A percentile compares a stretch with the other conserved stretches of the same genome.
Evolutionary conservation across 352 stramenopile species (phyloP).

Genomic region (Globisporangium irregulare): DNA sequence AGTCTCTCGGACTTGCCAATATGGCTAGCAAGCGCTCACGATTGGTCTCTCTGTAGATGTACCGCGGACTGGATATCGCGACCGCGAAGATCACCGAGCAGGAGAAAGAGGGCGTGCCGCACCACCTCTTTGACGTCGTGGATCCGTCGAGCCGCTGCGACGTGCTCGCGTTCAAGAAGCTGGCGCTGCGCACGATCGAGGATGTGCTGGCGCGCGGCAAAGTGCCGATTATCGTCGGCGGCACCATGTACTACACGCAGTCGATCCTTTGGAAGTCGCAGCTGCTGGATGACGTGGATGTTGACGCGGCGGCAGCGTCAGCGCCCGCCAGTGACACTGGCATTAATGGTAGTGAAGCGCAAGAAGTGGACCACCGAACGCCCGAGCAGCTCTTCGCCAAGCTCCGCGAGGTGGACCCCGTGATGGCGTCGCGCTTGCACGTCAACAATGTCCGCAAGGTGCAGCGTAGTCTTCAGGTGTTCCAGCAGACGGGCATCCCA

Average conservation of each 20-base stretch:
- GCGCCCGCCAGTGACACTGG: not conserved
- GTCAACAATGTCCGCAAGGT: constrained; percentile 87
- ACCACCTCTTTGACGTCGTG: constrained; percentile 88
- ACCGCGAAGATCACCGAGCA: constrained; percentile 86
- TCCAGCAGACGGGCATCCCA: constrained; percentile 68
- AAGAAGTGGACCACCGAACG: constrained; percentile 18
- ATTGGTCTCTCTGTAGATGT: constrained; percentile 52
- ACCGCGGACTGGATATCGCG: constrained; percentile 85
- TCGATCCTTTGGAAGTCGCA: constrained; percentile 87
- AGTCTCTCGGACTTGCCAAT: too few species aligned
- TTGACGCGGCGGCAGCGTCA: not conserved
- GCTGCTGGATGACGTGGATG: constrained; percentile 70
- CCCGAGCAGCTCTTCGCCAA: constrained; percentile 57
- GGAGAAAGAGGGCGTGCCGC: constrained; percentile 86
- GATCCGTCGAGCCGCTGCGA: constrained; percentile 72
- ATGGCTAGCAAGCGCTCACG: too few species aligned
- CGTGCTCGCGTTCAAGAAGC: constrained; percentile 79
- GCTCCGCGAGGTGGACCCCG: constrained; percentile 72
- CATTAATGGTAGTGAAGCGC: not conserved
- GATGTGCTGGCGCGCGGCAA: constrained; percentile 85
- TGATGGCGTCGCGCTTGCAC: constrained; percentile 80
- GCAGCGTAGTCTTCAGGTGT: constrained; percentile 82
- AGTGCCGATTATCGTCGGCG: constrained; percentile 89
- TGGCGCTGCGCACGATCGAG: constrained; percentile 73
- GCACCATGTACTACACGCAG: constrained; percentile 93